A percentile compares a stretch with the other conserved stretches of the same genome.
Conservation (phyloP, 192 early-diverging fungal species). For the Martensiomyces pterosporus region DNA sequence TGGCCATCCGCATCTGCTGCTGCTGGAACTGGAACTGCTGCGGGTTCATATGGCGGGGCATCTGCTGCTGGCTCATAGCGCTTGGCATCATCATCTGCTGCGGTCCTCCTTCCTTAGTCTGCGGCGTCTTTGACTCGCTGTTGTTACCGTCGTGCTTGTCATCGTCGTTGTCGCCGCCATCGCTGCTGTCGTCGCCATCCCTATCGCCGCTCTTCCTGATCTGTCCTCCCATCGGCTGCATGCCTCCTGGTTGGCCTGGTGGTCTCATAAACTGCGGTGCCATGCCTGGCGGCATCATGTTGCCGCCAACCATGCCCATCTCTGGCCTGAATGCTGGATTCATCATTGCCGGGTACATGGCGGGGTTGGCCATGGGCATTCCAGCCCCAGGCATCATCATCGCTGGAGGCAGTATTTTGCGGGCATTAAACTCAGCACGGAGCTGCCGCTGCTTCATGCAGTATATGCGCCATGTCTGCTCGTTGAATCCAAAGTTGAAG, state of each 20-base stretch:
- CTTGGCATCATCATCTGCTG: constrained; percentile 1
- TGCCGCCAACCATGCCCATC: constrained; percentile 32
- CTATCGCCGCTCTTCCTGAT: background rate
- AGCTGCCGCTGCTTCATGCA: constrained; percentile 88
- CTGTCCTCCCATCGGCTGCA: constrained; percentile 2
- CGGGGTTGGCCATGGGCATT: constrained; percentile 28
- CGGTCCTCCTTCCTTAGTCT: constrained; percentile 11
- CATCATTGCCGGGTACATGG: constrained; percentile 39
- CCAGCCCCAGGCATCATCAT: constrained; percentile 41
- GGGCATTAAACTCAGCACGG: constrained; percentile 63
- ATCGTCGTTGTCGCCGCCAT: constrained; percentile 6
- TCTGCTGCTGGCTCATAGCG: too few species aligned
- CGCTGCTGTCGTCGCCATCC: constrained; percentile 5
- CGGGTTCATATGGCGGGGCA: constrained; percentile 18
- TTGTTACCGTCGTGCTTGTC: background rate
- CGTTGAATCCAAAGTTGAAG: constrained; percentile 99
- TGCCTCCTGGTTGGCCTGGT: constrained; percentile 3
- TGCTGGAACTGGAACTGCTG: constrained; percentile 28
- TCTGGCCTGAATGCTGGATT: constrained; percentile 21
- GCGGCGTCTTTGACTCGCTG: background rate
- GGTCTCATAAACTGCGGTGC: constrained; percentile 29
- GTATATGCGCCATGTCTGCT: constrained; percentile 92
- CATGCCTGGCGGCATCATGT: constrained; percentile 37
- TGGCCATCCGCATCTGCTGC: constrained; percentile 38
- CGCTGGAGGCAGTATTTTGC: constrained; percentile 54